phyloP scores from a whole-genome alignment of 257 asterid genomes.

The Buddleja alternifolia region DNA sequence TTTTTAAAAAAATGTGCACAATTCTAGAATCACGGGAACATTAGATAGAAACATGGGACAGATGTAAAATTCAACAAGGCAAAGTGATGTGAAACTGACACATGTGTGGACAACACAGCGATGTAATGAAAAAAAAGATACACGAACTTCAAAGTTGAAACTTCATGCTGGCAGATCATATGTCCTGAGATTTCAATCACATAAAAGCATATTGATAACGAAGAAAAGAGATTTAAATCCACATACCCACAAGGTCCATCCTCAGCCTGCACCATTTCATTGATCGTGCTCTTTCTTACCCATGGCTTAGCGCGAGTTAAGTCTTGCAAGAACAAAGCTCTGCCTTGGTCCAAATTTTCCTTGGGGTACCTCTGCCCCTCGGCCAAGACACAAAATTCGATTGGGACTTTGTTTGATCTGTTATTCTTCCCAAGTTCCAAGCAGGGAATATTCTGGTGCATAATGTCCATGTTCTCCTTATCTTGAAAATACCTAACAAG shows the following conservation, averaged over 20 bases:
- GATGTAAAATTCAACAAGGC: neutral
- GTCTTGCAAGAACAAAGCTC: conserved; percentile 41
- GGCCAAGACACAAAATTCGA: conserved; percentile 69
- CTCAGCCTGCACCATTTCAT: conserved; percentile 50
- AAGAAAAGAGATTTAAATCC: neutral
- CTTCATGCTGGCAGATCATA: too few relatives aligned
- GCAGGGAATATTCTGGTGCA: conserved; percentile 50
- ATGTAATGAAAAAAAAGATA: neutral
- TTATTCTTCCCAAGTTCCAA: conserved; percentile 52
- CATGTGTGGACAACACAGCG: neutral
- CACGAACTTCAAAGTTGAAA: neutral
- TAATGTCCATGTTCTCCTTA: conserved; percentile 48
- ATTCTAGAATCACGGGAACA: too few relatives aligned
- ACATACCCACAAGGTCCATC: conserved; percentile 83
- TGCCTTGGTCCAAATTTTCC: conserved; percentile 44
- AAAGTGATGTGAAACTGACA: neutral
- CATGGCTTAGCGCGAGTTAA: conserved; percentile 51
- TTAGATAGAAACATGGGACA: too few relatives aligned
- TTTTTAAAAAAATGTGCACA: too few relatives aligned
- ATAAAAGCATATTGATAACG: too few relatives aligned
- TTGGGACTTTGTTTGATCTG: conserved; percentile 46
- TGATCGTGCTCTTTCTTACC: conserved; percentile 42
- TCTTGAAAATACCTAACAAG: conserved; percentile 56
- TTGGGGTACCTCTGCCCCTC: conserved; percentile 69
- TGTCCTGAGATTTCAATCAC: too few relatives aligned